Evolutionary conservation across 768 basidiomycete genomes (phyloP), one percentile per base, ranked within the genome.

Genomic region (Xerocomellus amylosporus): DNA sequence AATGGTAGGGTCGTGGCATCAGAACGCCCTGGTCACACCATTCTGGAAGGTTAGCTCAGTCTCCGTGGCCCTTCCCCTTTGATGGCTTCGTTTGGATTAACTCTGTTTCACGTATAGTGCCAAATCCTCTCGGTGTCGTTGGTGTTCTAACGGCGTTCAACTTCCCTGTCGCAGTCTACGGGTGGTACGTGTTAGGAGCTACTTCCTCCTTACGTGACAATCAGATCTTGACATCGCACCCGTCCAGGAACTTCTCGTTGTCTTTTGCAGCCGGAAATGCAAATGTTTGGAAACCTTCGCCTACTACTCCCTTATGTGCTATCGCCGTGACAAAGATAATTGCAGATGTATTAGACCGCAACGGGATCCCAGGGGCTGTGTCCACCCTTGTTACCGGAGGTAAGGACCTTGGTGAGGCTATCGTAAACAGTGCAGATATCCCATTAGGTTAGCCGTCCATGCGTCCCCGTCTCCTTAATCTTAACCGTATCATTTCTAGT

Each of bases 281-380:
- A 2, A 95, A 93, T 0, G 70, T 98, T 43, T 98, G 95, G 95
- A 98, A 98, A 68, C 95, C 95, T 8, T 89, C 93, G 0, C 91
- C 87, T 2, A 89, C 80, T 3, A 98, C 95, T 0, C 87, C 95
- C 4, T 73, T 96, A 34, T 95, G 87, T 67, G 80, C 93, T n/a
- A 88, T 98, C 54, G 96, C 95, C 0, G 82, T 93, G 22, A 94
- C 91, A 22, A 86, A 83, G 67, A 90, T 98, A 62, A 76, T 98
- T 24, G 78, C 92, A 19, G 69, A 75, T 30, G 88, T 98, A 14
- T 77, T 98, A 54, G 89, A 94, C 71, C 76, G 71, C 54, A 93
- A 98, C 66, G 84, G 83, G 33, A 75, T 97, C 10, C 89, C 91
- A 2, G 93, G 92, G 3, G 93, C 92, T 14, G 83, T 87, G 0